phyloP scores from a whole-genome alignment of 2,329 filamentous ascomycete species.

The Dothideomycetidae sp. region DNA sequence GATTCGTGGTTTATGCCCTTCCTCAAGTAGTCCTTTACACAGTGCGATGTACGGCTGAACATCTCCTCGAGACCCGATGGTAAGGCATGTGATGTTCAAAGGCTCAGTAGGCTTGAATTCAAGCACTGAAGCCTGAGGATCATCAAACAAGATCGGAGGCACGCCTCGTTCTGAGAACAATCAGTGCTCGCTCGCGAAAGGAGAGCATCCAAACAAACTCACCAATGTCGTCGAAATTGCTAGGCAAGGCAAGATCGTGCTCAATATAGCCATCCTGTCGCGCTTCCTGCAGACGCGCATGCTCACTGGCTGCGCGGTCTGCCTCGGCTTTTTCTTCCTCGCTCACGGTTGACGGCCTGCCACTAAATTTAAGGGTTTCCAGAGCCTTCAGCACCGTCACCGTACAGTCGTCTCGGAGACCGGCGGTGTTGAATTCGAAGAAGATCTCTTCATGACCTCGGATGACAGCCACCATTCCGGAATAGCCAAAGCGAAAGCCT shows the following conservation, averaged over 20 bases:
- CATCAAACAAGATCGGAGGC: constrained; percentile 75
- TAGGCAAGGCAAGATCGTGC: constrained; percentile 24
- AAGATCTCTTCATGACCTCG: constrained; percentile 90
- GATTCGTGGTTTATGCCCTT: constrained; percentile 76
- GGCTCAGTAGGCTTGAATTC: constrained; percentile 77
- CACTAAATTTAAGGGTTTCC: constrained; percentile 55
- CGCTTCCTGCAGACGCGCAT: constrained; percentile 59
- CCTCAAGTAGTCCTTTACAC: constrained; percentile 75
- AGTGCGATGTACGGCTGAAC: constrained; percentile 96
- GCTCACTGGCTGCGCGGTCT: constrained; percentile 63
- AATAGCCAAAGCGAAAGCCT: constrained; percentile 82
- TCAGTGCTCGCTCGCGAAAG: too few relatives aligned
- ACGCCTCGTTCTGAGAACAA: constrained; percentile 36
- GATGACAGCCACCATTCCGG: constrained; percentile 83
- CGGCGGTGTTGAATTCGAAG: constrained; percentile 73
- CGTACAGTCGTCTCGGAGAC: constrained; percentile 75
- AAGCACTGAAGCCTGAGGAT: constrained; percentile 71
- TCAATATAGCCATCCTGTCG: constrained; percentile 35
- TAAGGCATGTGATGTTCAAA: constrained; percentile 78
- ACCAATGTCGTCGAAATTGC: constrained; percentile 14
- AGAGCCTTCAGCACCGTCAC: constrained; percentile 66
- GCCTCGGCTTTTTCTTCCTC: constrained; percentile 57
- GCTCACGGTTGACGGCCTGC: constrained; percentile 53
- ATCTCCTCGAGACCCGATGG: constrained; percentile 88
- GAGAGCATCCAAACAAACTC: too few relatives aligned